Evolutionary conservation across 1,284 basidiomycete species (phyloP), one percentile per base, ranked within the genome.

Genomic region (Ceratobasidium sp.): DNA sequence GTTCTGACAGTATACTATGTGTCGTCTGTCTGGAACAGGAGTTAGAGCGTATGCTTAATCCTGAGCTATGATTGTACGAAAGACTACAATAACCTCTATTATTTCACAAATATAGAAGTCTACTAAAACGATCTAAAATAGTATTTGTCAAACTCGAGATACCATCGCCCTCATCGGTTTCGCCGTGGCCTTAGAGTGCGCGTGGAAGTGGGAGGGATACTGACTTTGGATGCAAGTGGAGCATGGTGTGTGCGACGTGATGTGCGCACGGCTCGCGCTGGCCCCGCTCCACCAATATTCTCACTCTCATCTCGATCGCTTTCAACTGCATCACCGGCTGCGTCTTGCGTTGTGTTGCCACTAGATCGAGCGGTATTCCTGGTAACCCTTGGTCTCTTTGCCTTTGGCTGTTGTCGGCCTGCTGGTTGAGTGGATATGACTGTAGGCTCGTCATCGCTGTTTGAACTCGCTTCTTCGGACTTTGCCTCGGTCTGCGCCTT

Each of bases 331-430:
- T 79, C 79, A 17, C 80, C 81, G 33, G 68, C 77, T 33, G 82
- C 82, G 75, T 82, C 82, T 42, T 83, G 82, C 26, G 80, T 80
- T 48, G 79, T 79, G 40, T 42, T 59, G 69, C 64, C 26, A 73
- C 44, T 71, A 67, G 46, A 75, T 76, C 62, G 48, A 70, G 75
- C 26, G 56, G 38, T 44, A 28, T 66, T 48, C 33, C 65, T 52
- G 65, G 65, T 33, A 57, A 44, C 64, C 7, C 38, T 52, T 54
- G 52, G n/a, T 57, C 52, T 33, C 57, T 33, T 65, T n/a, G 48
- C 59, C 12, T 61, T 57, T 33, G 54, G 52, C n/a, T 65, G 40
- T 56, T 52, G 78, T 65, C 33, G 77, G 20, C 68, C 48, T 42
- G 46, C 54, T 44, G n/a, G 44, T n/a, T 42, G 42, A 5, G 66